Evolutionary conservation across 306 rosid species (phyloP).

Genomic region (Ormosia semicastrata): DNA sequence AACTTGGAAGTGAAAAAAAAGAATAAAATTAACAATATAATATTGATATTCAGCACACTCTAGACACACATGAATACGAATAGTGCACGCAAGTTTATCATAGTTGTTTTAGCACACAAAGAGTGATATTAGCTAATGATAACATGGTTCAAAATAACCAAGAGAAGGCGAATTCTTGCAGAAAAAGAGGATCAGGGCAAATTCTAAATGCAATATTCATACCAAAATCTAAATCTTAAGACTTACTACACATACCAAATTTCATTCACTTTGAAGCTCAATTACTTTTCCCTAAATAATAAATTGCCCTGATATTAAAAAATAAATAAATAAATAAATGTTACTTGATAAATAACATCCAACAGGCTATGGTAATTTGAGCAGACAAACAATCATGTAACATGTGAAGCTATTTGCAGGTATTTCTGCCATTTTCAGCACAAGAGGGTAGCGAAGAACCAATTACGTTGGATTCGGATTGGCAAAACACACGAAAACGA

Average conservation of each 20-base stretch:
- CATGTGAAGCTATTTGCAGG: background rate
- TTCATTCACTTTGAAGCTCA: background rate
- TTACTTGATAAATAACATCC: background rate
- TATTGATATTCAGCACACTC: background rate
- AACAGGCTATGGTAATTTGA: background rate
- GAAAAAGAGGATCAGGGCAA: background rate
- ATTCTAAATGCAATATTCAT: background rate
- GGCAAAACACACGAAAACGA: conserved; percentile 34
- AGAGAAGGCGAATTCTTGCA: background rate
- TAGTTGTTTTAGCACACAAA: conserved; percentile 1
- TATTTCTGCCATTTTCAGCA: background rate
- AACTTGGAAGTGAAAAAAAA: background rate
- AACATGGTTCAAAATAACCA: background rate
- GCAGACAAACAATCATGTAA: background rate
- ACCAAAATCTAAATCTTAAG: background rate
- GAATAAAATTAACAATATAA: background rate
- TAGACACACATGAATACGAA: background rate
- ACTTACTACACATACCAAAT: background rate
- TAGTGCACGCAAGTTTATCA: background rate
- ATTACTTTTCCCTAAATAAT: background rate
- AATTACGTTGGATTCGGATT: conserved; percentile 26
- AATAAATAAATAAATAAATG: background rate
- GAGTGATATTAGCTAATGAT: background rate
- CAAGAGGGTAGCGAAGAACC: background rate
- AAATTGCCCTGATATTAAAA: background rate